Evolutionary conservation across 148 eudicot species (phyloP), one percentile per base, ranked within the genome.

Genomic region (Rhododendron ovatum): DNA sequence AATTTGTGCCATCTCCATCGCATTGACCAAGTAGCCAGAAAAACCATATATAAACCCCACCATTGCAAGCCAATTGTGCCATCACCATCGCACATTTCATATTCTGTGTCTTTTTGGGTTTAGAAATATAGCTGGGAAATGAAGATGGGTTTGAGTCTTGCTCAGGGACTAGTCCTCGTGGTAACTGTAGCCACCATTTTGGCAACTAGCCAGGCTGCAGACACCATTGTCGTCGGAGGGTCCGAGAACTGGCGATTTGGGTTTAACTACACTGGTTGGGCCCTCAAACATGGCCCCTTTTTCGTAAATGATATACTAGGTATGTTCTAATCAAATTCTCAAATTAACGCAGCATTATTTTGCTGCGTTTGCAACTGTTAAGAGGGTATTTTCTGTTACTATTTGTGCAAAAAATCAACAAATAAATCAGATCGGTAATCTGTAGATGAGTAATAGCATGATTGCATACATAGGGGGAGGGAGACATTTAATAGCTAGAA

Each of bases 171-270:
- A 12, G 1, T 82, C 53, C 53, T 82, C 75, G 55, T 82, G 7
- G 75, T 63, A 26, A 12, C 55, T 41, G 84, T 55, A 30, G 76
- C 76, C 76, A 20, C 84, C 24, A 37, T 82, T 74, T 63, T 82
- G 74, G 76, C 84, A 82, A 28, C 53, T 61, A 14, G 33, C 55
- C 84, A 63, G 35, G 84, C 76, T 5, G 84, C 76, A 71, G 76
- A 63, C 84, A 82, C 84, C 13, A 41, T 82, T 47, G 71, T 85
- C 1, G 80, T 85, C 13, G 84, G 84, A 57, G 87, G 87, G n/a
- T 80, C 87, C 5, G 84, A 85, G 45, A 57, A 85, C 35, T 85
- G 87, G 87, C 69, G 84, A 41, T 80, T 1, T 11, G 87, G 87
- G 33, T 85, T 28, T 48, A 85, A 80, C 78, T 85, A 85, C 67